Base-by-base conservation (phyloP, 495 filamentous ascomycete species). In the Trichoderma erinaceum region DNA sequence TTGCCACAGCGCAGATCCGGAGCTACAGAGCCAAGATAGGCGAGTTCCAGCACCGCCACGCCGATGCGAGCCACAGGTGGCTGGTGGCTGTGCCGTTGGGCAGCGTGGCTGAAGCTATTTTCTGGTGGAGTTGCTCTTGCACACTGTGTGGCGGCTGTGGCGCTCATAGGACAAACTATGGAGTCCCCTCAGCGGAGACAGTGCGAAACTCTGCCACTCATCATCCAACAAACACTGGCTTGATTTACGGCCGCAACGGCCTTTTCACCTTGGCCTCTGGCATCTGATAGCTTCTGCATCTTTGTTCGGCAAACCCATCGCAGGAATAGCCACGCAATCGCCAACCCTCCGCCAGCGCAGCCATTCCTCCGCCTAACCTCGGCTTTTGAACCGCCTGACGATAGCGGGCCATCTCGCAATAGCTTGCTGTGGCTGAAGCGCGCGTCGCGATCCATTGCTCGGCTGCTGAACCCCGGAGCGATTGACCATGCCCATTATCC, bases 401-500 rank as follows among this genome's bases (percentile, higher is more conserved):
- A 41, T 43, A 25, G 32, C 56, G 56, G 56, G 25, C 56, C 16
- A 56, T 25, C 12, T 23, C 21, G 38, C 61, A 43, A 32, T 43
- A 32, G 41, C 21, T 35, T 32, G 13, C 29, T 64, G n/a, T 65
- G 41, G 56, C 56, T 61, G 56, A 29, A 61, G 56, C 27, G 56
- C 56, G 56, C 56, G 25, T 61, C 56, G 56, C 56, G 56, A 32
- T 61, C 25, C 25, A 12, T 6, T 32, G 27, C 27, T 61, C 27
- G 16, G 56, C 56, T 32, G 27, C 56, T 29, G 56, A 61, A 32
- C 56, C 13, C 29, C 56, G 56, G 56, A 61, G 15, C 56, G 56
- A 32, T 32, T 32, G 56, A 50, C 65, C 65, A 66, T 66, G 65
- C 44, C 44, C 65, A 66, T n/a, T 29, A 27, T 66, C 65, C 65